A percentile compares a stretch with the other conserved stretches of the same genome.
These are phyloP conservation scores for Quercus wislizeni DNA, from an alignment of 306 rosid genomes.

Conservation along the genomic window DNA sequence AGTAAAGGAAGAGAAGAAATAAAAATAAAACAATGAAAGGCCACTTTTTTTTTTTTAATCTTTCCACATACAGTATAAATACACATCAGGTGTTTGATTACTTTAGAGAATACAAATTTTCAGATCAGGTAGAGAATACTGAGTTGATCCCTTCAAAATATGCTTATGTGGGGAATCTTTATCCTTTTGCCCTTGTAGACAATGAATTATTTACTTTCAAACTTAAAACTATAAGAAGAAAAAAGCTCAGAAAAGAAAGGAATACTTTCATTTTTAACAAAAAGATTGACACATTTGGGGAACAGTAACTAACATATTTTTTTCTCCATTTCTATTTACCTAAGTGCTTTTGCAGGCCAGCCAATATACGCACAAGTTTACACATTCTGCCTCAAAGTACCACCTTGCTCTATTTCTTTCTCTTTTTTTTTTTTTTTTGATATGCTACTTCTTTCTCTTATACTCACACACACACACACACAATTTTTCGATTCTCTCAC, in stretches of 20 bases:
- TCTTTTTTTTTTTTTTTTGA: neutral
- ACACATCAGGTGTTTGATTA: neutral
- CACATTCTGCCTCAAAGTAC: constrained; percentile 26
- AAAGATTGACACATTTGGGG: constrained; percentile 35
- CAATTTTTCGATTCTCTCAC: constrained; percentile 29
- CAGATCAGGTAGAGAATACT: constrained; percentile 35
- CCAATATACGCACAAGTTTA: constrained; percentile 35
- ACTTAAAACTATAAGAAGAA: constrained; percentile 5
- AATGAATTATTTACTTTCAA: constrained; percentile 43
- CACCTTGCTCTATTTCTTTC: constrained; percentile 10
- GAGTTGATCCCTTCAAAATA: constrained; percentile 47
- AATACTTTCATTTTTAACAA: constrained; percentile 17
- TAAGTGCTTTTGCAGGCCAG: constrained; percentile 40
- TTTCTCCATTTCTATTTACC: constrained; percentile 34
- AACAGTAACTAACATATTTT: constrained; percentile 40
- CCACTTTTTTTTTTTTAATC: too few species aligned
- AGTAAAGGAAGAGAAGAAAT: too few species aligned
- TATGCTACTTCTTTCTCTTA: constrained; percentile 12
- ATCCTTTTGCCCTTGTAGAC: constrained; percentile 30
- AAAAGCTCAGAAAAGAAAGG: too few species aligned
- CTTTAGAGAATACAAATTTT: constrained; percentile 18
- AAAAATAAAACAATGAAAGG: too few species aligned
- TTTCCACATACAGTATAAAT: too few species aligned
- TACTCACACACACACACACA: neutral
- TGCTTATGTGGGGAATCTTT: constrained; percentile 76